Evolutionary conservation across 1,284 basidiomycete species (phyloP), one percentile per base, ranked within the genome.

Genomic region (Somion occarium): DNA sequence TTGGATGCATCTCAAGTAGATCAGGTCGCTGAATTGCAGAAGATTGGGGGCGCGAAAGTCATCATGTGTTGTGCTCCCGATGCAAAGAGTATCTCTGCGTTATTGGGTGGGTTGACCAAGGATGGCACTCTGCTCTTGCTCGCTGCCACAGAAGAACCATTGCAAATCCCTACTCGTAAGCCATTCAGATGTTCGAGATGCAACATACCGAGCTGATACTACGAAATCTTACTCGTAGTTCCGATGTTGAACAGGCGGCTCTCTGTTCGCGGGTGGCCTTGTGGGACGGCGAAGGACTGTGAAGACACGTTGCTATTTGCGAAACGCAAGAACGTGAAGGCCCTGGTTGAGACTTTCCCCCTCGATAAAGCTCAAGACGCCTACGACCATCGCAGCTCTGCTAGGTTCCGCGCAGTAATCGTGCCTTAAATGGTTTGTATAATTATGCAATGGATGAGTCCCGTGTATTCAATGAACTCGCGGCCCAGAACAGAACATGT

Each of bases 61-160:
- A 58, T 68, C 46, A 54, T 65, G 53, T 54, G 55, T 34, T 65
- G 63, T 13, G 63, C 64, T 12, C 64, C 64, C 13, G 59, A 52
- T 51, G 45, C 59, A 2, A 49, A 52, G 3, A 55, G 15, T 15
- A 42, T 50, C 11, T 5, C 15, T 20, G 22, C 48, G 15, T 24
- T 50, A 5, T 15, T 50, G 3, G n/a, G 27, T 13, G 48, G 48
- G 15, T 12, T 50, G n/a, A 26, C 41, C 5, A 20, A 44, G 11
- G 48, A 24, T 26, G 48, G 48, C 15, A 43, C 39, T 2, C 5
- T 50, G 15, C 42, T 50, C 3, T n/a, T 50, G 9, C 41, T 50
- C 20, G 48, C 19, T 13, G 19, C 42, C 24, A 43, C 42, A 9
- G 19, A n/a, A 22, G 42, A 43, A 19, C 42, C 42, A 23, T 22